Base-by-base conservation (phyloP, 1,284 basidiomycete genomes). In the Veloboletus limbatus region DNA sequence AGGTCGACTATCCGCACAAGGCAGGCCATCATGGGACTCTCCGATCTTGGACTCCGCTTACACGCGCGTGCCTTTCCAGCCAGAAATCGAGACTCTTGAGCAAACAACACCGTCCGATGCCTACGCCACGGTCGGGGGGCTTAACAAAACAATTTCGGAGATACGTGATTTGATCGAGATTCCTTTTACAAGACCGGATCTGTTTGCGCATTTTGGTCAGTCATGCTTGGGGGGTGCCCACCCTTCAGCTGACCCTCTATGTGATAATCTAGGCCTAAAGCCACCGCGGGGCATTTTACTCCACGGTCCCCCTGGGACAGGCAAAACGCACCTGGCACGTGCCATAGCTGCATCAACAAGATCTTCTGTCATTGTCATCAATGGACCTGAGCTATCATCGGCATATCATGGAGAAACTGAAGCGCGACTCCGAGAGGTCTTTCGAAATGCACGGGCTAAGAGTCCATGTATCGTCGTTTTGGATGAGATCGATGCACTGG, bases 401-500 rank as follows among this genome's bases (percentile, higher is more conserved):
- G 91, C 93, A 0, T 98, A 92, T 62, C 96, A 98, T 59, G 96
- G 96, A 33, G 96, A 99, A 72, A 97, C 95, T 1, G 96, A 99
- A 65, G 82, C 90, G 4, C 84, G 87, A 51, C 75, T 99, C 16
- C 82, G 96, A 16, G 86, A 87, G 18, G 85, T 99, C 0, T 99
- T 99, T 65, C 78, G 78, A 21, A 84, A 93, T 56, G 97, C 97
- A 0, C 79, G 82, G 41, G 72, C 76, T 28, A 81, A 85, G 55
- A 87, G 84, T 52, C 95, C 96, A 0, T 94, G 89, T 57, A 92
- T 99, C 54, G 82, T 99, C 41, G 87, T 99, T 24, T 75, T 99
- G 34, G 97, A 99, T 61, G 97, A 99, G 70, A 86, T 99, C 3
- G 97, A 99, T 59, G 95, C 95, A 1, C 69, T 99, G 17, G 96